Conservation (phyloP, 2,329 filamentous ascomycete genomes). For the Aspergillus tubingensis region DNA sequence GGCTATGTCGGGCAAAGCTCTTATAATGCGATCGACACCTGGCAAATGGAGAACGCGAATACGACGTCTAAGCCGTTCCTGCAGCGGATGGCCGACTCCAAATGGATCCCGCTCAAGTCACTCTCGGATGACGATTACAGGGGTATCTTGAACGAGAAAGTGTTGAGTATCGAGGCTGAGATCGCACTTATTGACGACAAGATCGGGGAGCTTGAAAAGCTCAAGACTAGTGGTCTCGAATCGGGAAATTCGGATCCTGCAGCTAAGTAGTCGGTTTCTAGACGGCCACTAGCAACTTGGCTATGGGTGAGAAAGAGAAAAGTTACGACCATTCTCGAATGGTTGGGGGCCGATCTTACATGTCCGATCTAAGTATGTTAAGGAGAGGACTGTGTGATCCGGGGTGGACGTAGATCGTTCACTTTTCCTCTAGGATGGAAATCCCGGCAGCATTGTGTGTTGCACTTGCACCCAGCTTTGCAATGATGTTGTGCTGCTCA, state of each 20-base stretch:
- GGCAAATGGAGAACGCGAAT: conserved; percentile 43
- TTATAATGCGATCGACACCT: conserved; percentile 56
- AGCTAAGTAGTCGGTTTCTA: conserved; percentile 6
- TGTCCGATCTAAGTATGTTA: not conserved
- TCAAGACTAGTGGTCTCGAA: conserved; percentile 16
- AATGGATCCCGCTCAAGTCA: conserved; percentile 70
- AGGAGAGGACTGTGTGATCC: not conserved
- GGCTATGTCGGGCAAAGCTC: conserved; percentile 59
- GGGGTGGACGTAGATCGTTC: not conserved
- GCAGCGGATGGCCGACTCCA: conserved; percentile 59
- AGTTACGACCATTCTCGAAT: not conserved
- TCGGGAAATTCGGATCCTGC: not conserved
- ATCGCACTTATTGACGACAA: conserved; percentile 78
- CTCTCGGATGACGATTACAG: conserved; percentile 74
- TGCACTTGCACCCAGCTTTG: not conserved
- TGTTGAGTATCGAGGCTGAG: conserved; percentile 71
- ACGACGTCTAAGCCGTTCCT: conserved; percentile 44
- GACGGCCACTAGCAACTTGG: not conserved
- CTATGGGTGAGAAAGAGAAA: not conserved
- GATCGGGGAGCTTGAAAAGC: conserved; percentile 57
- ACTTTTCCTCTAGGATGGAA: not conserved
- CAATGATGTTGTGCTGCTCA: not conserved
- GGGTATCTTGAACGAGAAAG: conserved; percentile 68
- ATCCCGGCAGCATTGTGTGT: not conserved
- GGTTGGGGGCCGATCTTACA: not conserved